Base-by-base conservation (phyloP, 23 red algal genomes). In the Gracilariopsis chorda region DNA sequence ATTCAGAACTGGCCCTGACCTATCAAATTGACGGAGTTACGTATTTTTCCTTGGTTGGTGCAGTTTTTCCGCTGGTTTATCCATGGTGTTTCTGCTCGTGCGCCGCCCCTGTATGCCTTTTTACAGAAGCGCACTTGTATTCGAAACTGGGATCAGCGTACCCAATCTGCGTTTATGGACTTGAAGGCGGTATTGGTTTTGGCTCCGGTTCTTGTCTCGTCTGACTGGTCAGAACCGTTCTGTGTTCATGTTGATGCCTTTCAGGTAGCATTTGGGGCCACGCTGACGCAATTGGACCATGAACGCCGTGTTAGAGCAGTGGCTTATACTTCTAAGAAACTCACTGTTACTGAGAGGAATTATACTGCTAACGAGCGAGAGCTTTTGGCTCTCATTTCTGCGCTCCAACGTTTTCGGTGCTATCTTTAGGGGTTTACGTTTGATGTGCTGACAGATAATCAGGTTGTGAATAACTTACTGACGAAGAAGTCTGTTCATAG, bases 361-460 rank as follows among this genome's bases (percentile, higher is more conserved):
- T 82, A 82, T 27, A 62, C 78, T 16, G 51, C 78, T 21, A 82
- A 63, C 21, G 78, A 82, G 14, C 33, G 45, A 82, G 78, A 82
- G 78, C 49, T 82, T 9, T 51, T 82, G 28, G 78, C 29, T 12
- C 34, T 82, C 48, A 42, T 82, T 63, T 59, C 24, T 29, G 56
- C 60, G 23, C 78, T 82, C 20, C 5, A 59, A 82, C 19, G 45
- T 41, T 82, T 82, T 59, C 48, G 78, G 12, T 58, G 78, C 35
- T 59, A 82, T 55, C 56, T 58, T 36, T 46, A 82, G 36, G 78
- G 78, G 2, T 14, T 29, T 3, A 27, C 27, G 19, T 86, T 86
- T 86, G 81, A 86, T 69, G 4, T 86, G 6, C 23, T 86, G 21
- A 86, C 81, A 45, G 81, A 86, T 20, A 86, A 86, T 28, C 11